A percentile compares a stretch with the other conserved stretches of the same genome.
These are phyloP conservation scores for Xylaria curta DNA, from an alignment of 495 filamentous ascomycete genomes.

Conservation along the genomic window DNA sequence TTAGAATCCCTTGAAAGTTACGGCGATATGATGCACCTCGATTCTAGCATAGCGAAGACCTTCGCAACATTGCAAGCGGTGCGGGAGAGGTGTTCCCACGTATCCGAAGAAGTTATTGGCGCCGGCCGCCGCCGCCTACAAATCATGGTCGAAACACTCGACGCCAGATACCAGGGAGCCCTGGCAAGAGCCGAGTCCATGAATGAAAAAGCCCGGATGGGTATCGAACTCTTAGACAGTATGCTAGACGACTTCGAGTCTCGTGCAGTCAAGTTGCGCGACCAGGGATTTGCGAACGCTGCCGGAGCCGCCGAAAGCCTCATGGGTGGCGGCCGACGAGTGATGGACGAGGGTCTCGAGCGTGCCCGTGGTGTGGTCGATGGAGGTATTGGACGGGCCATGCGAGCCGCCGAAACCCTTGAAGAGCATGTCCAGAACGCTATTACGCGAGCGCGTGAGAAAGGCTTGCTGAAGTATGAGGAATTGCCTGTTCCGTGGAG, in stretches of 20 bases:
- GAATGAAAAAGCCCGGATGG: slow-evolving; percentile 87
- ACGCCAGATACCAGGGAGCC: slow-evolving; percentile 87
- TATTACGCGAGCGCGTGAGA: slow-evolving; percentile 76
- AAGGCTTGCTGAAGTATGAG: slow-evolving; percentile 84
- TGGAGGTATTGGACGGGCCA: slow-evolving; percentile 80
- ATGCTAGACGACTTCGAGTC: slow-evolving; percentile 84
- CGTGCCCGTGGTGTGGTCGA: slow-evolving; percentile 81
- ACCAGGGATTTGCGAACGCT: slow-evolving; percentile 66
- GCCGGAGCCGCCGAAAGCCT: slow-evolving; percentile 63
- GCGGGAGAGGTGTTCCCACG: slow-evolving; percentile 82
- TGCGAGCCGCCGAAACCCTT: slow-evolving; percentile 75
- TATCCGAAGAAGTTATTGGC: slow-evolving; percentile 90
- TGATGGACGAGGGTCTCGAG: slow-evolving; percentile 75
- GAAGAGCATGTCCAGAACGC: slow-evolving; percentile 83
- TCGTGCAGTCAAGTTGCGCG: slow-evolving; percentile 69
- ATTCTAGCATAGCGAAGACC: slow-evolving; percentile 79
- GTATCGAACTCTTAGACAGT: slow-evolving; percentile 83
- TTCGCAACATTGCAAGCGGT: slow-evolving; percentile 88
- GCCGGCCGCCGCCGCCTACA: slow-evolving; percentile 83
- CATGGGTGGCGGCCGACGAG: slow-evolving; percentile 73
- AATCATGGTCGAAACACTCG: slow-evolving; percentile 92
- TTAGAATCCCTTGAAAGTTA: slow-evolving; percentile 90
- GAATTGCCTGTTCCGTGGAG: slow-evolving; percentile 93
- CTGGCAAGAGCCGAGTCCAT: slow-evolving; percentile 83
- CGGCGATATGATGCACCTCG: slow-evolving; percentile 75